A percentile compares a stretch with the other conserved stretches of the same genome.
Conservation (phyloP, 192 early-diverging fungal genomes). For the Nowakowskiella sp. region DNA sequence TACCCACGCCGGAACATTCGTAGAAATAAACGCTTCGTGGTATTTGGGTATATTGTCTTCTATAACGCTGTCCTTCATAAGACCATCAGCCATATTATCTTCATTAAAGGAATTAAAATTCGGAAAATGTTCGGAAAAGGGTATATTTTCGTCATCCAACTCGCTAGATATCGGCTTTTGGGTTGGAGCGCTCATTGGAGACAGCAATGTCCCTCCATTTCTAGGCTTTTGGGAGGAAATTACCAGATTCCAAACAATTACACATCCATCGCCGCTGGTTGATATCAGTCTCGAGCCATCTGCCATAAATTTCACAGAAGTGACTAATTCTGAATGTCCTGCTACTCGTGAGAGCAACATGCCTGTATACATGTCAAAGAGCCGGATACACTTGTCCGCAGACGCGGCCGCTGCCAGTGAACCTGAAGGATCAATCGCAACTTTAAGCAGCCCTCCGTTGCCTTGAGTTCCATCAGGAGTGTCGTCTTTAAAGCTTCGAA, state of each 20-base stretch:
- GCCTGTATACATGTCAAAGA: conserved; percentile 62
- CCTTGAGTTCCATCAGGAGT: conserved; percentile 35
- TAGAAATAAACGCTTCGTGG: too few relatives aligned
- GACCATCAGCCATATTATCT: conserved; percentile 23
- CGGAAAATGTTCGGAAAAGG: background rate
- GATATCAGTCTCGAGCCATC: conserved; percentile 49
- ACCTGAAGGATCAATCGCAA: conserved; percentile 63
- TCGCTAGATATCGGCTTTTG: background rate
- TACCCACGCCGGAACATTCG: too few relatives aligned
- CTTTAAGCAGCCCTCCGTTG: conserved; percentile 52
- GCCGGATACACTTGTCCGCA: conserved; percentile 59
- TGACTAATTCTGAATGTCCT: conserved; percentile 70
- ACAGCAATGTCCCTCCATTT: conserved; percentile 3
- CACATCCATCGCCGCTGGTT: conserved; percentile 64
- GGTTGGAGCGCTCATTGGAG: background rate
- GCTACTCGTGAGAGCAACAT: conserved; percentile 47
- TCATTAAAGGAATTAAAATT: conserved; percentile 20
- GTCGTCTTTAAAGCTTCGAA: conserved; percentile 51
- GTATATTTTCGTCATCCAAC: background rate
- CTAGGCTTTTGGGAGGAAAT: conserved; percentile 24
- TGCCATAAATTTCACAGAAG: conserved; percentile 52
- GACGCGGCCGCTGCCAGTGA: conserved; percentile 54
- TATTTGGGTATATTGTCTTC: too few relatives aligned
- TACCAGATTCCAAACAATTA: conserved; percentile 65
- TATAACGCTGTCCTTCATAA: conserved; percentile 24